Evolutionary conservation across 306 rosid genomes (phyloP).

Genomic region (Quercus robur): DNA sequence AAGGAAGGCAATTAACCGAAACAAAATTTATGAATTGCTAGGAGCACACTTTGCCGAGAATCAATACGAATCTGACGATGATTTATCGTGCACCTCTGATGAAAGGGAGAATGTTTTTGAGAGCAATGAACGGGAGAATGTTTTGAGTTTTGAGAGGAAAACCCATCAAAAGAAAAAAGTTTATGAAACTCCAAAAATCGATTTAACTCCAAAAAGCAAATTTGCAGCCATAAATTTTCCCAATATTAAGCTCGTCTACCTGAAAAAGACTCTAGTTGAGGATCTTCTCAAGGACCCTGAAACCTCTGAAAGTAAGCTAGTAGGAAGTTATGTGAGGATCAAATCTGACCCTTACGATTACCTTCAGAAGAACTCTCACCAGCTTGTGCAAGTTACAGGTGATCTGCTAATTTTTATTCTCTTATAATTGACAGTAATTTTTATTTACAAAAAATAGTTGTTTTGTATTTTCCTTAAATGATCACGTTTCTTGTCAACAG

Average conservation of each 20-base stretch:
- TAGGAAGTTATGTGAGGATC: slow-evolving; percentile 74
- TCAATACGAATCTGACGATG: slow-evolving; percentile 33
- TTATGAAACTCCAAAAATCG: slow-evolving; percentile 43
- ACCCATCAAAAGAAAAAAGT: slow-evolving; percentile 21
- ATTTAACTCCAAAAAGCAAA: slow-evolving; percentile 53
- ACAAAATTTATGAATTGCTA: slow-evolving; percentile 56
- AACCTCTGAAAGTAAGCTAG: slow-evolving; percentile 57
- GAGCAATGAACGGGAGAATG: slow-evolving; percentile 20
- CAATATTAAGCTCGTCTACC: slow-evolving; percentile 68
- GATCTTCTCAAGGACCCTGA: slow-evolving; percentile 50
- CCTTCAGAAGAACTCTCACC: slow-evolving; percentile 75
- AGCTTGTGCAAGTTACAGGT: slow-evolving; percentile 78
- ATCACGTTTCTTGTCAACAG: not conserved
- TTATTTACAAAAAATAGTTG: not conserved
- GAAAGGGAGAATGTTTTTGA: slow-evolving; percentile 28
- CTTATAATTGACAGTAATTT: not conserved
- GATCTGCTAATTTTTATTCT: slow-evolving; percentile 1
- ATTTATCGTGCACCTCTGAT: slow-evolving; percentile 24
- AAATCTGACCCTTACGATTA: slow-evolving; percentile 77
- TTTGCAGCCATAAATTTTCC: slow-evolving; percentile 63
- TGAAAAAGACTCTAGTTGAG: slow-evolving; percentile 60
- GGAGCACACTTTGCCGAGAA: slow-evolving; percentile 66
- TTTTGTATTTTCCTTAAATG: not conserved
- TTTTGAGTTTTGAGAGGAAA: slow-evolving; percentile 21
- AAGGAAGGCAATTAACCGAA: slow-evolving; percentile 54